A percentile compares a stretch with the other conserved stretches of the same genome.
Conservation (phyloP, 2,329 filamentous ascomycete species). For the Neobulgaria alba region DNA sequence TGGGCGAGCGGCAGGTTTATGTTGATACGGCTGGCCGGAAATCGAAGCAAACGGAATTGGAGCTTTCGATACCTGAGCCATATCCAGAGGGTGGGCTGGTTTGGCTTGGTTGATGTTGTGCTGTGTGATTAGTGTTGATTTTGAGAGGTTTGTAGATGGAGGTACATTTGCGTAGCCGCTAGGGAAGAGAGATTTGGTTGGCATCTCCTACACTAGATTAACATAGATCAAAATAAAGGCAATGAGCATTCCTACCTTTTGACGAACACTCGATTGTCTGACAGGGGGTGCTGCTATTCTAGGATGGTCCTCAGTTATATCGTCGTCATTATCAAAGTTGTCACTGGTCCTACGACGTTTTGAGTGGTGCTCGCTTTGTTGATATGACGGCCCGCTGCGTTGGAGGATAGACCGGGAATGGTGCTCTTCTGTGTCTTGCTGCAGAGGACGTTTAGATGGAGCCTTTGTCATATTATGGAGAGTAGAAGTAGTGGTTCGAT, state of each 20-base stretch:
- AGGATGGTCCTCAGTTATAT: constrained; percentile 49
- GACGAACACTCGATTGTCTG: constrained; percentile 62
- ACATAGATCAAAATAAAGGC: constrained; percentile 10
- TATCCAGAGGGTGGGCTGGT: constrained; percentile 63
- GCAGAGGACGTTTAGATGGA: constrained; percentile 64
- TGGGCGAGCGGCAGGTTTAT: constrained; percentile 47
- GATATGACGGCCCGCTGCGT: constrained; percentile 52
- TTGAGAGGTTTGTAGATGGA: constrained; percentile 34
- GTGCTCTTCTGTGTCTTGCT: constrained; percentile 50
- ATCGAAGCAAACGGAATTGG: constrained; percentile 81
- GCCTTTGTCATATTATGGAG: constrained; percentile 61
- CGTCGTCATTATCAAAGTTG: constrained; percentile 55
- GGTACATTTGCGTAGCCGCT: constrained; percentile 54
- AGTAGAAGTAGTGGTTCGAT: constrained; percentile 50
- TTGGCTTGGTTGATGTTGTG: constrained; percentile 55
- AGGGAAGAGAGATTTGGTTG: constrained; percentile 50
- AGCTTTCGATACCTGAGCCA: constrained; percentile 81
- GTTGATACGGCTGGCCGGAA: constrained; percentile 38
- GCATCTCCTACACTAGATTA: constrained; percentile 45
- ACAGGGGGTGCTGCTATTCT: constrained; percentile 77
- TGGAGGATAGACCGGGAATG: constrained; percentile 37
- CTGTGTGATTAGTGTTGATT: constrained; percentile 56
- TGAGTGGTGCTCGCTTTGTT: constrained; percentile 50
- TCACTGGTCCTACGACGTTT: constrained; percentile 78
- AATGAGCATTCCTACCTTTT: constrained; percentile 23